Base-by-base conservation (phyloP, 2,329 filamentous ascomycete genomes). In the Cercospora canescens region DNA sequence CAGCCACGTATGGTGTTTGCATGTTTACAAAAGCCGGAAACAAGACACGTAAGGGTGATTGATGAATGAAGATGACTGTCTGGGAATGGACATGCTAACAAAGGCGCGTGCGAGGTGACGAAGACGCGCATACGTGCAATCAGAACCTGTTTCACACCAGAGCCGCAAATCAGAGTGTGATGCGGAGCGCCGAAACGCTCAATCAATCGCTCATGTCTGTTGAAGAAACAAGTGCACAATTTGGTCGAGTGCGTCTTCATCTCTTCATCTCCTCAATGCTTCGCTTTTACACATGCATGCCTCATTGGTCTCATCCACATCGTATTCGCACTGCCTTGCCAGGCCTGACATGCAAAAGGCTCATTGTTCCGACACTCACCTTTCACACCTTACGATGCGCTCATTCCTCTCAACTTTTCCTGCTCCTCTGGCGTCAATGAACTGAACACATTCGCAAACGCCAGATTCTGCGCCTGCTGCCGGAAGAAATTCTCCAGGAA, bases 401-500 rank as follows among this genome's bases (percentile, higher is more conserved):
- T 70, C 73, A 77, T 73, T 30, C 72, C 69, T 62, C 81, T 77
- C 66, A 88, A 72, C 76, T 86, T 85, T 66, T 82, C 78, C 74
- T 84, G 82, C 76, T 89, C 87, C 54, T 82, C 80, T 14, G 81
- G 77, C 2, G 79, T 87, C 70, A 89, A 73, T n/a, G 81, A 78
- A 16, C 76, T 78, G 76, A 86, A 89, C 26, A 87, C 76, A 58
- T 84, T 83, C 30, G 80, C 80, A 73, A 89, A 89, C 12, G 81
- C 85, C 2, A 81, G 79, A 69, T 84, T 85, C n/a, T 79, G 77
- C 14, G 82, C 84, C 52, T 84, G 82, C 48, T 82, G 79, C 50
- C 81, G 82, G 81, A 97, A 97, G 81, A 96, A 97, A 14, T 94
- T 88, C 1, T 88, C 85, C 55, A 98, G 82, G 77, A 93, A 97